Evolutionary conservation across 768 basidiomycete genomes (phyloP).

Genomic region (Panellus pusillus): DNA sequence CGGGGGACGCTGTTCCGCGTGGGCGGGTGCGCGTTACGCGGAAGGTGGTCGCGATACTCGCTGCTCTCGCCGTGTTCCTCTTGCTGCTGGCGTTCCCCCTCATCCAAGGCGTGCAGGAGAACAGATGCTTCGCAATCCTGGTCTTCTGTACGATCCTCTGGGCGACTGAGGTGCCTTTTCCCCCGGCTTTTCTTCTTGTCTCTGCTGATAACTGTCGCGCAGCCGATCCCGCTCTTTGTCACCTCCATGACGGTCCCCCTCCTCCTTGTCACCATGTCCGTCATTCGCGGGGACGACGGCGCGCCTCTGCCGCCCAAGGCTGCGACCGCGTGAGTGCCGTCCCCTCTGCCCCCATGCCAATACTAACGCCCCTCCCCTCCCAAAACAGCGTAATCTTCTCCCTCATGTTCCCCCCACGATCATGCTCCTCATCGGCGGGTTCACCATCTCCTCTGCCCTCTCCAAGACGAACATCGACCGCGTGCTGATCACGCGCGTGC

Average conservation of each 20-base stretch:
- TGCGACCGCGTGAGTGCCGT: slow-evolving; percentile 73
- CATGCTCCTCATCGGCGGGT: slow-evolving; percentile 96
- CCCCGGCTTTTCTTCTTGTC: background rate
- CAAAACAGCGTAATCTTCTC: slow-evolving; percentile 95
- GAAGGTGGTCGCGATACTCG: slow-evolving; percentile 55
- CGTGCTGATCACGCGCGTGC: slow-evolving; percentile 84
- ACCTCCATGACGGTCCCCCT: slow-evolving; percentile 90
- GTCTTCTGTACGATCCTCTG: slow-evolving; percentile 90
- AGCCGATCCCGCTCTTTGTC: slow-evolving; percentile 98
- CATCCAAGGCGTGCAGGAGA: slow-evolving; percentile 69
- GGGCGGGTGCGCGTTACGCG: slow-evolving; percentile 62
- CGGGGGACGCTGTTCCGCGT: slow-evolving; percentile 52
- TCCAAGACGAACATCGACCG: slow-evolving; percentile 95
- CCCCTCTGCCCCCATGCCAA: background rate
- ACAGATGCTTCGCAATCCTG: slow-evolving; percentile 87
- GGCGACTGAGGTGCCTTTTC: slow-evolving; percentile 87
- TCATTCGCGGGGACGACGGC: slow-evolving; percentile 64
- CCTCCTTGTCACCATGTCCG: slow-evolving; percentile 80
- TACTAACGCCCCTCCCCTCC: slow-evolving; percentile 8
- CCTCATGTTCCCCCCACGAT: slow-evolving; percentile 96
- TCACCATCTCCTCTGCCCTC: slow-evolving; percentile 95
- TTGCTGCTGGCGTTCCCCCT: slow-evolving; percentile 59
- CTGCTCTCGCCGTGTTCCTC: slow-evolving; percentile 60
- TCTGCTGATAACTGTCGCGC: slow-evolving; percentile 3
- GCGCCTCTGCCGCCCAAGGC: slow-evolving; percentile 55